A percentile compares a stretch with the other conserved stretches of the same genome.
Conservation (phyloP, 2,329 filamentous ascomycete genomes). For the Zymoseptoria crescenta region DNA sequence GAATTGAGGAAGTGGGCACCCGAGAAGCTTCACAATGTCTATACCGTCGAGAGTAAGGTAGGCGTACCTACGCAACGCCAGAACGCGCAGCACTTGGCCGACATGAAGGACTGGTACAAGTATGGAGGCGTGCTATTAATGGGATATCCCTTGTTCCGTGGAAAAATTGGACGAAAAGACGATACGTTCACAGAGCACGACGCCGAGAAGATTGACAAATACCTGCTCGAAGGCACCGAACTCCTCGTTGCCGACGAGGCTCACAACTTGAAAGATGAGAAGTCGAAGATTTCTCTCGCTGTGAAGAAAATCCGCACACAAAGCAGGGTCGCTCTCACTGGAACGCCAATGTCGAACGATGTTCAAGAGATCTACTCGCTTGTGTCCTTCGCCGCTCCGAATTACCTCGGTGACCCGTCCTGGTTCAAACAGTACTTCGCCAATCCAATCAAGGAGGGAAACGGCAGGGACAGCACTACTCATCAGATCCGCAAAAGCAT, state of each 20-base stretch:
- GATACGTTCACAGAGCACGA: not conserved
- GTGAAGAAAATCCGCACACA: slow-evolving; percentile 56
- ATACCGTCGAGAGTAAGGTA: slow-evolving; percentile 41
- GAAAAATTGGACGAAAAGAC: slow-evolving; percentile 27
- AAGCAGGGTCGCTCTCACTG: slow-evolving; percentile 74
- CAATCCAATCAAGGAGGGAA: slow-evolving; percentile 63
- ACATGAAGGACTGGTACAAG: slow-evolving; percentile 52
- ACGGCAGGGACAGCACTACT: slow-evolving; percentile 55
- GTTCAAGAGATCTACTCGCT: slow-evolving; percentile 78
- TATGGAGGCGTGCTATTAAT: slow-evolving; percentile 67
- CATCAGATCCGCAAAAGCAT: slow-evolving; percentile 52
- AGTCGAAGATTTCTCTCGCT: slow-evolving; percentile 45
- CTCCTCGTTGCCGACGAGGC: slow-evolving; percentile 82
- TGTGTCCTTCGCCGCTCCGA: slow-evolving; percentile 78
- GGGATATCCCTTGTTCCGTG: slow-evolving; percentile 63
- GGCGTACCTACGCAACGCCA: not conserved
- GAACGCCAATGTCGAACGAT: slow-evolving; percentile 78
- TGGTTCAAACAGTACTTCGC: slow-evolving; percentile 68
- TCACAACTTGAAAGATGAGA: slow-evolving; percentile 65
- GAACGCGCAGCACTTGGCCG: slow-evolving; percentile 21
- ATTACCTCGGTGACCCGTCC: slow-evolving; percentile 59
- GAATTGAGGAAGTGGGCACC: slow-evolving; percentile 64
- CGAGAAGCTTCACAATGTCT: slow-evolving; percentile 47
- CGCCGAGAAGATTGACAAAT: slow-evolving; percentile 29
- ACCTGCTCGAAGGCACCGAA: slow-evolving; percentile 55